These are phyloP conservation scores for Fusarium zealandicum DNA, from an alignment of 2,329 filamentous ascomycete genomes.

Conservation along the genomic window DNA sequence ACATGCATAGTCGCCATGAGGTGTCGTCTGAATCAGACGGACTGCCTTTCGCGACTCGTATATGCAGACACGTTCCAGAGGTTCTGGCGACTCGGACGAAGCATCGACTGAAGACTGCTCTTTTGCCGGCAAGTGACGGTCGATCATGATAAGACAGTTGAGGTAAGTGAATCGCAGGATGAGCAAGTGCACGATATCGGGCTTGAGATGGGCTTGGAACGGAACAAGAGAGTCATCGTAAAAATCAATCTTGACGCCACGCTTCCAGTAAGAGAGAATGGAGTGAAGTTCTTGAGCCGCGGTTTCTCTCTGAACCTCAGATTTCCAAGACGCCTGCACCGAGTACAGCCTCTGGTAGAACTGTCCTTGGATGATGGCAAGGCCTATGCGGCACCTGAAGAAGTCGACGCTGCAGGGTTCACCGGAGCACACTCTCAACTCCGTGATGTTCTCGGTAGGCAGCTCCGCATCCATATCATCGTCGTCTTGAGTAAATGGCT, in stretches of 20 bases:
- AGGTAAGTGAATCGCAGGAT: slow-evolving; percentile 40
- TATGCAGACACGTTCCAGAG: slow-evolving; percentile 26
- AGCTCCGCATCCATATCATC: slow-evolving; percentile 41
- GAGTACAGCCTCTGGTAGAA: slow-evolving; percentile 38
- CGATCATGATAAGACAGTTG: slow-evolving; percentile 36
- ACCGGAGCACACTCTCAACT: background rate
- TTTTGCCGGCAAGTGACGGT: slow-evolving; percentile 27
- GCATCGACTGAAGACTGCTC: background rate
- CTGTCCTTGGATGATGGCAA: slow-evolving; percentile 39
- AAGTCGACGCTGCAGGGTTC: slow-evolving; percentile 17
- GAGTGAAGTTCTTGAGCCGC: slow-evolving; percentile 34
- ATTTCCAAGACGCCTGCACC: slow-evolving; percentile 32
- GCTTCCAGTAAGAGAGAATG: slow-evolving; percentile 38
- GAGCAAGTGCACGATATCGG: slow-evolving; percentile 36
- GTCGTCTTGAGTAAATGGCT: slow-evolving; percentile 37
- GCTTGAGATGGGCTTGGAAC: slow-evolving; percentile 19
- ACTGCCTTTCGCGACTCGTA: slow-evolving; percentile 39
- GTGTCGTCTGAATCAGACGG: slow-evolving; percentile 33
- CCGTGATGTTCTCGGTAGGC: slow-evolving; percentile 13
- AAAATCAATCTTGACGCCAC: slow-evolving; percentile 8
- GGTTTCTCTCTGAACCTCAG: slow-evolving; percentile 13
- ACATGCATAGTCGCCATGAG: slow-evolving; percentile 34
- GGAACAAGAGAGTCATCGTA: slow-evolving; percentile 1
- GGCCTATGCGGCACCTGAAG: slow-evolving; percentile 35
- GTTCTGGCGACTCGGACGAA: background rate